Base-by-base conservation (phyloP, 257 asterid species). In the Nicotiana paniculata region DNA sequence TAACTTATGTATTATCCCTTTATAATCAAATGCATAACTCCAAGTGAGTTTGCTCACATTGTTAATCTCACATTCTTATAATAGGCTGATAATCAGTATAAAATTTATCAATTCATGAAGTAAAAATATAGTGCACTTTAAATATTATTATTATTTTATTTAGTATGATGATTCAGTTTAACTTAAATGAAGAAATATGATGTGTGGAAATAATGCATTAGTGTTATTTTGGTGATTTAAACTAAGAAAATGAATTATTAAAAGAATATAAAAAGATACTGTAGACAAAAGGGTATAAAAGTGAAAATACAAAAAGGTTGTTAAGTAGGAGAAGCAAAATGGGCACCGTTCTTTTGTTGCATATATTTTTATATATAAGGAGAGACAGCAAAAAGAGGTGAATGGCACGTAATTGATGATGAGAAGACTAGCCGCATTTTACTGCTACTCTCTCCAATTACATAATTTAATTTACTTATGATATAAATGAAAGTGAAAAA, bases 331-430 rank as follows among this genome's bases (percentile, higher is more conserved):
- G 5, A 69, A 70, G 77, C 77, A 70, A 70, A 43, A 72, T 13
- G 62, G 79, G 39, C 37, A 74, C 62, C 62, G 4, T 24, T 26
- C 21, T 74, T 70, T 26, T 48, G 39, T 48, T 48, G 79, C 79
- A 13, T 33, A 24, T 13, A 74, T 24, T 2, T 32, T 3, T 32
- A 30, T 30, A 2, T 30, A 30, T 10, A 48, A 24, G 13, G 63
- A 58, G 63, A 58, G 55, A 77, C 67, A 24, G 53, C 65, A 78
- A 82, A 87, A 37, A 55, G 88, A 85, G 88, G 88, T 84, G 77
- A 90, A 57, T 74, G 39, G 70, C 86, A 89, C 92, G 91, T 83
- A 90, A 90, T 86, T 86, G 86, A 88, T 88, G 86, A 90, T 82
- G 81, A 85, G 85, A 87, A 83, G 81, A 87, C 89, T 79, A 70